Percentiles rank a stretch among this genome's conserved stretches.
Conservation (phyloP, 169 alveolate species). For the Plasmodium coatneyi region DNA sequence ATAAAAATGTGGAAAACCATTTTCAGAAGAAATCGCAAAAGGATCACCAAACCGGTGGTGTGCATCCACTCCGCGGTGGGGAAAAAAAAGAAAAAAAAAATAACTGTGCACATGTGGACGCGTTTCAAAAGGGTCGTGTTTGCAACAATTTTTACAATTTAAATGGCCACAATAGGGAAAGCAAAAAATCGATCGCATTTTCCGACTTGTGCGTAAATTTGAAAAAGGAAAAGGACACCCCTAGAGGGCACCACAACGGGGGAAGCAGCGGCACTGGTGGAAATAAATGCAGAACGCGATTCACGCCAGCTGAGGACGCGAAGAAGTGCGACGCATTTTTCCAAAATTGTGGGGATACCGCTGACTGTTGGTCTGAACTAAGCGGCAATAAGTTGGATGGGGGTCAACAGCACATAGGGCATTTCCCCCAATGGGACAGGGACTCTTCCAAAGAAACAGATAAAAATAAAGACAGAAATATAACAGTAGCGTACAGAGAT, state of each 20-base stretch:
- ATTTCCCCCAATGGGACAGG: background rate
- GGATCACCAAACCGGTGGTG: background rate
- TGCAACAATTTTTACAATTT: background rate
- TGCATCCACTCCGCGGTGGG: slow-evolving; percentile 12
- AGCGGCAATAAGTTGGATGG: background rate
- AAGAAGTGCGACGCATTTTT: background rate
- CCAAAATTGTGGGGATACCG: background rate
- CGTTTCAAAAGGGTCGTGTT: background rate
- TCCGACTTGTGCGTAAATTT: background rate
- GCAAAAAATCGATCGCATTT: slow-evolving; percentile 1
- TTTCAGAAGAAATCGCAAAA: background rate
- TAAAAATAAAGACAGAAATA: background rate
- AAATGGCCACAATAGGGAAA: background rate
- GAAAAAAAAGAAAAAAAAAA: slow-evolving; percentile 39
- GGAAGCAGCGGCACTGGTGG: background rate
- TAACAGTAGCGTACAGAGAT: background rate
- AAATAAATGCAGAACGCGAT: background rate
- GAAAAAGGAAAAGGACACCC: background rate
- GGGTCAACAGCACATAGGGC: background rate
- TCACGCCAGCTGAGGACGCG: background rate
- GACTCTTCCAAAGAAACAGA: background rate
- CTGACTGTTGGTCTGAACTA: background rate
- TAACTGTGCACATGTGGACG: slow-evolving; percentile 12
- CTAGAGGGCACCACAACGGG: background rate
- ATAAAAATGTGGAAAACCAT: background rate